Conservation (phyloP, 1,139 yeast genomes). For the Hemisphaericaspora subhashii region DNA sequence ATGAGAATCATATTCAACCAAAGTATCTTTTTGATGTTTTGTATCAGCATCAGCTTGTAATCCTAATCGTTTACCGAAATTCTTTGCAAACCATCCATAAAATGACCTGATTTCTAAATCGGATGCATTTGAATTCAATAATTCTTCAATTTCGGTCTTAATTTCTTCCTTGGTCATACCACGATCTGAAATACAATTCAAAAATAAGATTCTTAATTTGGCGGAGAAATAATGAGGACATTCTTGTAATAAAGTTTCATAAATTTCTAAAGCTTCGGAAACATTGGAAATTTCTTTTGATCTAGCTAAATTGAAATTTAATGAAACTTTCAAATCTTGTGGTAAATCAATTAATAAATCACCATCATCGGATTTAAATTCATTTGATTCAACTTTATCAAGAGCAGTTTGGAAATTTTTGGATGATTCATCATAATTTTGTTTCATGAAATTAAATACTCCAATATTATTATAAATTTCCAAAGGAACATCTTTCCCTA, state of each 20-base stretch:
- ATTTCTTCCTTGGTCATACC: slow-evolving; percentile 42
- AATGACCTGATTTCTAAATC: slow-evolving; percentile 85
- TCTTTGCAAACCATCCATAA: slow-evolving; percentile 84
- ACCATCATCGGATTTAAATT: slow-evolving; percentile 25
- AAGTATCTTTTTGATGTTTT: slow-evolving; percentile 79
- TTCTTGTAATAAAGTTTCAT: slow-evolving; percentile 52
- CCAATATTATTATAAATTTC: slow-evolving; percentile 83
- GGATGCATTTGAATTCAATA: slow-evolving; percentile 56
- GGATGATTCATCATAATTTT: slow-evolving; percentile 47
- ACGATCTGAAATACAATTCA: slow-evolving; percentile 37
- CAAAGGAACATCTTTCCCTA: slow-evolving; percentile 54
- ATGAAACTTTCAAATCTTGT: slow-evolving; percentile 43
- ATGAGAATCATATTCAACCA: slow-evolving; percentile 79
- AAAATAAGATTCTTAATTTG: slow-evolving; percentile 64
- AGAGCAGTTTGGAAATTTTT: slow-evolving; percentile 52
- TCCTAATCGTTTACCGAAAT: slow-evolving; percentile 57
- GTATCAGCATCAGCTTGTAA: slow-evolving; percentile 66
- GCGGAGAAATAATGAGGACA: slow-evolving; percentile 81
- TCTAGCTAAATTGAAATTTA: slow-evolving; percentile 65
- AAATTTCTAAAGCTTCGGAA: slow-evolving; percentile 49
- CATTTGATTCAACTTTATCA: slow-evolving; percentile 19
- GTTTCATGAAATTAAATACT: slow-evolving; percentile 72
- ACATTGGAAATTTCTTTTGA: slow-evolving; percentile 50
- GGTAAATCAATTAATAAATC: slow-evolving; percentile 27
- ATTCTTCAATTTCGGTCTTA: slow-evolving; percentile 50